A percentile compares a stretch with the other conserved stretches of the same genome.
These are phyloP conservation scores for Yamadazyma phyllophila DNA, from an alignment of 805 yeast species.

Conservation along the genomic window DNA sequence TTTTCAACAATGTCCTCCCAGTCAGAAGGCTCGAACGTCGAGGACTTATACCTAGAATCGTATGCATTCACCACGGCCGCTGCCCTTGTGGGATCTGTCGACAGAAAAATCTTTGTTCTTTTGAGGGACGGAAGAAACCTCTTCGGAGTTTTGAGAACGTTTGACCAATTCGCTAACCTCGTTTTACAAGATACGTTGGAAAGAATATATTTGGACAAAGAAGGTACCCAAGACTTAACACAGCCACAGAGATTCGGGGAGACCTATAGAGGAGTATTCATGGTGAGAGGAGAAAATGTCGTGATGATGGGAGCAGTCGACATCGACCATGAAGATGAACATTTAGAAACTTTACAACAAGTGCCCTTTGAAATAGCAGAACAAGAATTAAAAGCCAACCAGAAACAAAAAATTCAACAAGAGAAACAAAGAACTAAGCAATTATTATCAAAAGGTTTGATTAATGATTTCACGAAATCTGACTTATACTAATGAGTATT, in stretches of 20 bases:
- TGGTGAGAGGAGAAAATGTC: slow-evolving; percentile 95
- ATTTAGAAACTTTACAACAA: slow-evolving; percentile 53
- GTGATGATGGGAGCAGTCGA: slow-evolving; percentile 93
- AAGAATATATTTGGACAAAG: slow-evolving; percentile 60
- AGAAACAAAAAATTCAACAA: slow-evolving; percentile 30
- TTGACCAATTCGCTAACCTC: slow-evolving; percentile 92
- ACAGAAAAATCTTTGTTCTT: slow-evolving; percentile 76
- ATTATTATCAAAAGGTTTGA: slow-evolving; percentile 53
- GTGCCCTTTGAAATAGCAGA: slow-evolving; percentile 65
- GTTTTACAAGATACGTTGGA: slow-evolving; percentile 90
- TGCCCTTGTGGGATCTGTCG: slow-evolving; percentile 84
- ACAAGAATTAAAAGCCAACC: slow-evolving; percentile 31
- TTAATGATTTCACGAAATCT: slow-evolving; percentile 53
- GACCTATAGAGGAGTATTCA: slow-evolving; percentile 70
- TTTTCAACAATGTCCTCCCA: background rate
- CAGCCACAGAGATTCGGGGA: slow-evolving; percentile 62
- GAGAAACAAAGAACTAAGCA: slow-evolving; percentile 48
- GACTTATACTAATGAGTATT: slow-evolving; percentile 45
- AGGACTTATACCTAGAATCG: slow-evolving; percentile 68
- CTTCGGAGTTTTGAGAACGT: slow-evolving; percentile 88
- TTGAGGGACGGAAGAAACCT: slow-evolving; percentile 87
- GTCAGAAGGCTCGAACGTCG: slow-evolving; percentile 32
- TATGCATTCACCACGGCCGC: slow-evolving; percentile 87
- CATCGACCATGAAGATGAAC: slow-evolving; percentile 78
- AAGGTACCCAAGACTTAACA: slow-evolving; percentile 31